phyloP scores from a whole-genome alignment of 176 grass and related monocot genomes.

The Tuctoria greenei region DNA sequence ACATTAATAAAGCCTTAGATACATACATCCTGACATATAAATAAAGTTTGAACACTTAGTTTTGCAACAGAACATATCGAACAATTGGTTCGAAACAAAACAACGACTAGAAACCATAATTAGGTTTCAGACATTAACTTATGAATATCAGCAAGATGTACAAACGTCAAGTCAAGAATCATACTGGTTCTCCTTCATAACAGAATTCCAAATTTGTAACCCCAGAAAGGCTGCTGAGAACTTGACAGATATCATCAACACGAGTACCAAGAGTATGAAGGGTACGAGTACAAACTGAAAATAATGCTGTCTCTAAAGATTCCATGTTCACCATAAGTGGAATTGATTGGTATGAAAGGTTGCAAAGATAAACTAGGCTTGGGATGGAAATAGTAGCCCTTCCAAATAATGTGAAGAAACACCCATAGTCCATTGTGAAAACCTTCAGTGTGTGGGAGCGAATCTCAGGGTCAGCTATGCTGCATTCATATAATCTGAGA shows the following conservation, averaged over 20 bases:
- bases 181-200: neutral
- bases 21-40: too few species aligned
- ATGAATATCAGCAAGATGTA: too few species aligned
- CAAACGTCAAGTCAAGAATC: too few species aligned
- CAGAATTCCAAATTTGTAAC: neutral
- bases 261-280: too few species aligned
- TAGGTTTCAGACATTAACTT: too few species aligned
- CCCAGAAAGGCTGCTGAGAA: constrained; percentile 1
- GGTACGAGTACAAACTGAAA: neutral
- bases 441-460: constrained; percentile 17
- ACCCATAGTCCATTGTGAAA: neutral
- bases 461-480: neutral
- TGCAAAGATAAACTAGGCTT: neutral
- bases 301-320: neutral
- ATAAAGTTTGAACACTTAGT: too few species aligned
- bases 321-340: constrained; percentile 17
- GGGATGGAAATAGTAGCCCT: neutral
- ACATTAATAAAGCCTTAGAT: too few species aligned
- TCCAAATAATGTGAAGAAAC: neutral
- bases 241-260: neutral
- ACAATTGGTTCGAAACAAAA: too few species aligned
- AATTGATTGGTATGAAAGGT: neutral
- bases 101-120: too few species aligned
- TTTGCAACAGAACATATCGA: too few species aligned
- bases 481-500: neutral